These are phyloP conservation scores for Tagetes erecta DNA, from an alignment of 129 eudicot genomes.

Conservation along the genomic window DNA sequence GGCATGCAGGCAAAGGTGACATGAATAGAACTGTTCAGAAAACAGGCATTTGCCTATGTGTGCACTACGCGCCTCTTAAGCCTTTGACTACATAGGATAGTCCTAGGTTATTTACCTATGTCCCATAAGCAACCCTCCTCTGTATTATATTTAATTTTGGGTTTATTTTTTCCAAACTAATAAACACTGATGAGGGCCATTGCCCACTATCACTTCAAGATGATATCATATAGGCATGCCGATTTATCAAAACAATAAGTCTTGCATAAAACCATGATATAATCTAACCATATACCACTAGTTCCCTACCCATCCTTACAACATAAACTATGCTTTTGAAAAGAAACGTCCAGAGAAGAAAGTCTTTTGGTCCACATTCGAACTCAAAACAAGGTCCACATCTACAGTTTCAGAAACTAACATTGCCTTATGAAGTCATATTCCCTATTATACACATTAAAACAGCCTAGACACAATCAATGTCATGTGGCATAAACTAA, in stretches of 20 bases:
- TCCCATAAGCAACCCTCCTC: slow-evolving; percentile 2
- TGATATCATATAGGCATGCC: slow-evolving; percentile 30
- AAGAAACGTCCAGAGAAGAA: not conserved
- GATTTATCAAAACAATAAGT: not conserved
- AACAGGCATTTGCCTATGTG: not conserved
- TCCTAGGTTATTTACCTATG: not conserved
- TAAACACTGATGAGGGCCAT: not conserved
- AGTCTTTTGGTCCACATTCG: not conserved
- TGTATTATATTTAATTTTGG: not conserved
- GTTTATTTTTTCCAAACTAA: not conserved
- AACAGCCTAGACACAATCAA: not conserved
- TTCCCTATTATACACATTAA: not conserved
- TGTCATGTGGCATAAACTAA: not conserved
- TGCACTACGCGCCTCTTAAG: no score
- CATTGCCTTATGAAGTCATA: not conserved
- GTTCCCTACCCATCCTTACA: not conserved
- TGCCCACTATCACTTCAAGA: slow-evolving; percentile 13
- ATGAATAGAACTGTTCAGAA: slow-evolving; percentile 5
- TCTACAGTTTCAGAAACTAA: not conserved
- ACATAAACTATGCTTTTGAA: not conserved
- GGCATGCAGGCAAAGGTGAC: slow-evolving; percentile 1
- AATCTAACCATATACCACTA: not conserved
- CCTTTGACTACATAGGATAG: not conserved
- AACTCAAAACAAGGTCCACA: not conserved
- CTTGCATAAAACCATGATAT: not conserved